phyloP scores from a whole-genome alignment of 2,329 filamentous ascomycete species.

The Cladorrhinum sp. region DNA sequence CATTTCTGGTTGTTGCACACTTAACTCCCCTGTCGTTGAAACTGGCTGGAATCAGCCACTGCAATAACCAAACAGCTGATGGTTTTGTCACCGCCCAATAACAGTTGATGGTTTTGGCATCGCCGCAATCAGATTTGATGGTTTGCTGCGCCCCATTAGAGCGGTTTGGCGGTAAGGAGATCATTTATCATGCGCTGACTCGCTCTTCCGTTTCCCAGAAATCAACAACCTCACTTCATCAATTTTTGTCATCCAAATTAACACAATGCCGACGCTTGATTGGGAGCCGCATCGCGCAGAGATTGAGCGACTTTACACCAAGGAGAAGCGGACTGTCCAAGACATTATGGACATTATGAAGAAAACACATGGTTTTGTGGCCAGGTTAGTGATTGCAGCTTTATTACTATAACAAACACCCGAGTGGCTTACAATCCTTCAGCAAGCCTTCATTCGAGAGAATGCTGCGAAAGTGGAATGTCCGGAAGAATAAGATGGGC shows the following conservation, averaged over 20 bases:
- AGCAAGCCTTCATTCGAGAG: conserved; percentile 2
- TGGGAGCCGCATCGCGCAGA: conserved; percentile 4
- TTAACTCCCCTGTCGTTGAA: too few relatives aligned
- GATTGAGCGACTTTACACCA: neutral
- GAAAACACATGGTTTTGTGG: neutral
- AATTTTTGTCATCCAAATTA: neutral
- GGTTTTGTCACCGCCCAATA: too few relatives aligned
- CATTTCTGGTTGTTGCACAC: too few relatives aligned
- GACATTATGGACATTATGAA: neutral
- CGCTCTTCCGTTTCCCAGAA: neutral
- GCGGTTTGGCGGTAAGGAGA: neutral
- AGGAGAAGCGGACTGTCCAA: neutral
- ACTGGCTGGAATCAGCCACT: too few relatives aligned
- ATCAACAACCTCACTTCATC: neutral
- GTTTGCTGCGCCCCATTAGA: neutral
- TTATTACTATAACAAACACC: neutral
- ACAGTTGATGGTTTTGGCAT: too few relatives aligned
- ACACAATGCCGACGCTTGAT: neutral
- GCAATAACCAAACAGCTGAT: too few relatives aligned
- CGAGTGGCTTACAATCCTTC: conserved; percentile 3
- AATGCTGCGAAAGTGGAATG: neutral
- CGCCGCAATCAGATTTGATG: neutral
- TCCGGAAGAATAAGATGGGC: neutral
- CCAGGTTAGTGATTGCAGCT: neutral
- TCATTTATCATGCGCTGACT: neutral